Conservation (phyloP, 192 early-diverging fungal genomes). For the Phlyctochytrium arcticum region DNA sequence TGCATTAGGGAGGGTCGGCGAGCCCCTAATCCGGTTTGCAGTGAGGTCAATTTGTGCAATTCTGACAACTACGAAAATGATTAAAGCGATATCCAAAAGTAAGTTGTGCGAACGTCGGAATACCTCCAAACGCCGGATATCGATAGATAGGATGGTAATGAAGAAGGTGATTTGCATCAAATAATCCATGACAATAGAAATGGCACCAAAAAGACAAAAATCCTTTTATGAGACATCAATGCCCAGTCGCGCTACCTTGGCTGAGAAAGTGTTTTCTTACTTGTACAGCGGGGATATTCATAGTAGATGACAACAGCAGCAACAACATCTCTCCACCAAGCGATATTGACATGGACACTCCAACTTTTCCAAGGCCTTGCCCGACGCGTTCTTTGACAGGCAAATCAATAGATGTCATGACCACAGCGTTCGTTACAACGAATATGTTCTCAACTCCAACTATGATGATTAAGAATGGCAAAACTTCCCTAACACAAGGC, state of each 20-base stretch:
- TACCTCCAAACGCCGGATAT: slow-evolving; percentile 76
- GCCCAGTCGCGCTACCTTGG: not conserved
- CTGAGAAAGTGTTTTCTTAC: slow-evolving; percentile 17
- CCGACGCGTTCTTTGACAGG: slow-evolving; percentile 71
- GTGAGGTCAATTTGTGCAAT: slow-evolving; percentile 30
- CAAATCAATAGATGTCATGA: slow-evolving; percentile 63
- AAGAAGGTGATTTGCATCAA: slow-evolving; percentile 80
- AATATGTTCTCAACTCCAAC: slow-evolving; percentile 77
- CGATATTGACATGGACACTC: slow-evolving; percentile 58
- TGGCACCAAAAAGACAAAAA: slow-evolving; percentile 67
- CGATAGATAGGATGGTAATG: slow-evolving; percentile 72
- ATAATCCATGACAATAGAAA: slow-evolving; percentile 70
- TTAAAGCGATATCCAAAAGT: not conserved
- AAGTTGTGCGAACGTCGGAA: not conserved
- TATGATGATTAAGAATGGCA: slow-evolving; percentile 66
- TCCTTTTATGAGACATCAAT: slow-evolving; percentile 33
- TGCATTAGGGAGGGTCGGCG: not conserved
- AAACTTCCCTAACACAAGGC: slow-evolving; percentile 50
- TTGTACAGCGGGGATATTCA: slow-evolving; percentile 57
- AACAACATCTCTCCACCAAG: slow-evolving; percentile 53
- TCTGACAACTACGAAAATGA: slow-evolving; percentile 30
- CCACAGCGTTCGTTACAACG: slow-evolving; percentile 67
- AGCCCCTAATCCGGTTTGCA: not conserved
- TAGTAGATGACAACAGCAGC: slow-evolving; percentile 53
- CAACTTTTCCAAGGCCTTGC: slow-evolving; percentile 61